A percentile compares a stretch with the other conserved stretches of the same genome.
Evolutionary conservation across 192 early-diverging fungal genomes (phyloP).

Genomic region (Polychytrium aggregatum): DNA sequence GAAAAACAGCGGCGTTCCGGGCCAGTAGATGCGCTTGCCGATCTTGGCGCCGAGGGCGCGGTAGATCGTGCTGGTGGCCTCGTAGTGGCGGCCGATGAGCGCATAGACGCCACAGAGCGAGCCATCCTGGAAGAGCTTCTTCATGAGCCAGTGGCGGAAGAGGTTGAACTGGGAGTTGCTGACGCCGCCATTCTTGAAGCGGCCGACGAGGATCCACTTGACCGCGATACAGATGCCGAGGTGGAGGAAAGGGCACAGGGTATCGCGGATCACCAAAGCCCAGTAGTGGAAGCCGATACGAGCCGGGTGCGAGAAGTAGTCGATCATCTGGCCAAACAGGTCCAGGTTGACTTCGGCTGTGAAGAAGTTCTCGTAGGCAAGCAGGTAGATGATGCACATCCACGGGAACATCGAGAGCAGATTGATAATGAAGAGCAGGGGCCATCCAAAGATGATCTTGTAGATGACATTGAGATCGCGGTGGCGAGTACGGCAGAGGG

Average conservation of each 20-base stretch:
- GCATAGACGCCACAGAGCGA: constrained; percentile 19
- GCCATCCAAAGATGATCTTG: constrained; percentile 14
- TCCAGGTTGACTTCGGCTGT: constrained; percentile 4
- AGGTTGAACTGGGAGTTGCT: constrained; percentile 1
- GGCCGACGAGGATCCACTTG: constrained; percentile 18
- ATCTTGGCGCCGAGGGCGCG: too few relatives aligned
- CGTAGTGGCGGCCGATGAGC: constrained; percentile 31
- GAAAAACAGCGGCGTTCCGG: constrained; percentile 23
- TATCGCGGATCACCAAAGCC: constrained; percentile 10
- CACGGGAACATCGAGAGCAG: constrained; percentile 24
- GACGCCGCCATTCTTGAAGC: constrained; percentile 5
- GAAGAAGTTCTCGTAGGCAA: constrained; percentile 16
- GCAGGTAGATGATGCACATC: constrained; percentile 18
- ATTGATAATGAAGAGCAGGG: constrained; percentile 12
- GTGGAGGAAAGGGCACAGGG: constrained; percentile 19
- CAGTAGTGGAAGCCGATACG: constrained; percentile 24
- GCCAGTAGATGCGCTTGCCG: too few relatives aligned
- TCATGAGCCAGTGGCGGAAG: constrained; percentile 17
- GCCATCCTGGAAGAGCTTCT: constrained; percentile 13
- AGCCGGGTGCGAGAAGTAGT: constrained; percentile 18
- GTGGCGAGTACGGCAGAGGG: too few relatives aligned
- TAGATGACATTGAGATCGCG: constrained; percentile 7
- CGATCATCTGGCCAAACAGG: constrained; percentile 15
- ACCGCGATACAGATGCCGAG: constrained; percentile 13
- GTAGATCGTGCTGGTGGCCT: constrained; percentile 19